Evolutionary conservation across 768 basidiomycete genomes (phyloP), one percentile per base, ranked within the genome.

Genomic region (Lentinula raphanica): DNA sequence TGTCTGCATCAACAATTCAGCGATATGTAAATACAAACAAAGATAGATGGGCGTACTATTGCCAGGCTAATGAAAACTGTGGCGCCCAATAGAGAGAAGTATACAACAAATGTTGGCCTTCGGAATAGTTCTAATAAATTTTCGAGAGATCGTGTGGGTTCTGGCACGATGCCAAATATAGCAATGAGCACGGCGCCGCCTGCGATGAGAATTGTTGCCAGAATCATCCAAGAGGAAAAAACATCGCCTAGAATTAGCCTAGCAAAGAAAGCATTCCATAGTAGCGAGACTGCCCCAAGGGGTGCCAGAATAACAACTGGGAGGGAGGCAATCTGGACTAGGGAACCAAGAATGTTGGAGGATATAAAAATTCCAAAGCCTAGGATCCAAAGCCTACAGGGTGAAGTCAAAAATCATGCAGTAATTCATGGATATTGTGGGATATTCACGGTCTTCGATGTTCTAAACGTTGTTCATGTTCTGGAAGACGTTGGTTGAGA

Each of bases 281-380:
- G 81, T 28, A 98, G 81, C 2, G 90, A 93, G 29, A 95, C 90
- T 0, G 94, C 94, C 11, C 94, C 94, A 3, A 98, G 80, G 0
- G 94, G 94, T 0, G 94, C 94, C 53, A 98, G 87, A 58, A 98
- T 92, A 59, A 96, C 94, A 62, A 98, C 92, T 2, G 94, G 94
- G 12, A 98, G 83, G 2, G 93, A 90, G 8, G 92, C 93, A 40
- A 98, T 92, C 74, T 96, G 94, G 63, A 96, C 89, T 36, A 95
- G 72, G 1, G 92, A 94, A 6, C 92, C 91, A 49, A 94, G 73
- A 59, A 95, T 74, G 71, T 97, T 97, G 51, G 93, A 92, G 29
- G 86, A 85, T 58, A 95, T 84, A 77, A 94, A 95, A 67, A 94
- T 84, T 55, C 76, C 79, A 65, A 95, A 94, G 9, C 94, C 94